These are phyloP conservation scores for Hydnomerulius pinastri DNA, from an alignment of 768 basidiomycete species.

Conservation along the genomic window DNA sequence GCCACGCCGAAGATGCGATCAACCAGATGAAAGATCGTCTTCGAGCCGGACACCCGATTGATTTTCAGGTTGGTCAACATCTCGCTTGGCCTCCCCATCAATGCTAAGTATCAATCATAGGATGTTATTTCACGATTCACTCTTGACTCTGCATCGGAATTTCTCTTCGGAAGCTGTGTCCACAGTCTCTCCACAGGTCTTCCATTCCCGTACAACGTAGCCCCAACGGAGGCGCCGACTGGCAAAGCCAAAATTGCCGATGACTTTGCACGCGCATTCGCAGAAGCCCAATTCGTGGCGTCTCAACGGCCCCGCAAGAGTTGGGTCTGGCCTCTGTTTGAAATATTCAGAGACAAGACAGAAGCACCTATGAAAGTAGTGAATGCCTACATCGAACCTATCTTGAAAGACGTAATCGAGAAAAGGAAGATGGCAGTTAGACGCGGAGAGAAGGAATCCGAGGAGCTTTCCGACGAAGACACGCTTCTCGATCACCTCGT, in stretches of 20 bases:
- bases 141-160: conserved; percentile 66
- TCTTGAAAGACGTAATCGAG: conserved; percentile 43
- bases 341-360: conserved; percentile 50
- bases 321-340: conserved; percentile 55
- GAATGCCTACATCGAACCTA: conserved; percentile 52
- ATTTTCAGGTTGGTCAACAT: conserved; percentile 49
- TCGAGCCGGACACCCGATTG: conserved; percentile 51
- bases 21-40: conserved; percentile 48
- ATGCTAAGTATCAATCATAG: conserved; percentile 23
- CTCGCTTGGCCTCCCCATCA: background rate
- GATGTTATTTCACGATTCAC: conserved; percentile 65
- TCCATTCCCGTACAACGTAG: conserved; percentile 51
- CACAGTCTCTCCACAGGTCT: conserved; percentile 52
- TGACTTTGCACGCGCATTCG: conserved; percentile 51
- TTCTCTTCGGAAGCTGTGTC: conserved; percentile 62
- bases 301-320: conserved; percentile 44
- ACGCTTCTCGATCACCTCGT: conserved; percentile 62
- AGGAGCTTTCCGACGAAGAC: conserved; percentile 41
- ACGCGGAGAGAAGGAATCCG: conserved; percentile 22
- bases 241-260: conserved; percentile 36
- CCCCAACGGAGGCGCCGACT: conserved; percentile 16
- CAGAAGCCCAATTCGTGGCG: conserved; percentile 46
- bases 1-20: conserved; percentile 49
- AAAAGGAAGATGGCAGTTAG: conserved; percentile 33
- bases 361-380: conserved; percentile 52